Evolutionary conservation across 2,329 filamentous ascomycete genomes (phyloP).

Genomic region (Xylariales sp.): DNA sequence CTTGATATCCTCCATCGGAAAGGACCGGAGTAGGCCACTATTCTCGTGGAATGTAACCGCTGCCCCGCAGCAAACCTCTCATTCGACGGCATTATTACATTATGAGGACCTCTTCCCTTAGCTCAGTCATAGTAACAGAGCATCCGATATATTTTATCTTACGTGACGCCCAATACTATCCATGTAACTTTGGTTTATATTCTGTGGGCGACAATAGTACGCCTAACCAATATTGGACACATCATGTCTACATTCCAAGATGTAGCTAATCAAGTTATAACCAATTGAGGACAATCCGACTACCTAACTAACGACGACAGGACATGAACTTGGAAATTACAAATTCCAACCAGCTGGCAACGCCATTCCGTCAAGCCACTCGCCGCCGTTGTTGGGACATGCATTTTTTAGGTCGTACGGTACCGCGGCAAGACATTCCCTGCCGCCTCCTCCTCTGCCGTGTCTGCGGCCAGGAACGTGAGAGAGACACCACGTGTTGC

Average conservation of each 20-base stretch:
- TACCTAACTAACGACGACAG: slow-evolving; percentile 3
- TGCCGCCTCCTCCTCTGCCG: background rate
- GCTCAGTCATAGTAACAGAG: slow-evolving; percentile 28
- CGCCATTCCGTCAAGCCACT: background rate
- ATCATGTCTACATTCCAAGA: background rate
- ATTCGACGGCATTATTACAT: slow-evolving; percentile 29
- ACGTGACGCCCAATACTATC: background rate
- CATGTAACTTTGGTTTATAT: background rate
- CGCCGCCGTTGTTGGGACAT: background rate
- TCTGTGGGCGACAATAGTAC: background rate
- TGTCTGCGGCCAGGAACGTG: slow-evolving; percentile 11
- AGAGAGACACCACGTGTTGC: slow-evolving; percentile 37
- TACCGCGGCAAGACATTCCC: slow-evolving; percentile 27
- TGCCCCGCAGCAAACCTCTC: slow-evolving; percentile 4
- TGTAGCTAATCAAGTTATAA: background rate
- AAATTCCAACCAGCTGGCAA: slow-evolving; percentile 2
- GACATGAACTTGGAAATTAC: background rate
- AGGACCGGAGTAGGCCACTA: slow-evolving; percentile 18
- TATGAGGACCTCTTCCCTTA: slow-evolving; percentile 22
- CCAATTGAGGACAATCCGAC: background rate
- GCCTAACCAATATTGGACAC: background rate
- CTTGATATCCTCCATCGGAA: slow-evolving; percentile 33
- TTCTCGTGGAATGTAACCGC: slow-evolving; percentile 18
- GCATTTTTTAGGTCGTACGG: slow-evolving; percentile 15
- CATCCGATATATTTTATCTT: slow-evolving; percentile 16